phyloP scores from a whole-genome alignment of 345 rosid species.

The Isatis tinctoria region DNA sequence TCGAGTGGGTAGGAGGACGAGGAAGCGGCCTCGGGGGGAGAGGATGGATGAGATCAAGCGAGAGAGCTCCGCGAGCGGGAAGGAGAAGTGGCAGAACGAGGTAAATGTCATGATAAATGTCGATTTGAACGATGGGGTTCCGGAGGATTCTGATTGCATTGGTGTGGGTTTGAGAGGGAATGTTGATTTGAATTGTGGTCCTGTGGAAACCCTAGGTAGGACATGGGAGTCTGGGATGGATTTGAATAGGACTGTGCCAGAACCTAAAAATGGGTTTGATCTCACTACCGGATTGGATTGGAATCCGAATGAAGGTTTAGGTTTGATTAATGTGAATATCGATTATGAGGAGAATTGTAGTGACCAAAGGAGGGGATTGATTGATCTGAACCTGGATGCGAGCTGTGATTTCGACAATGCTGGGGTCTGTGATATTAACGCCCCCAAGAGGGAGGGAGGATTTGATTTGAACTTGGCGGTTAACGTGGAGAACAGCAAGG shows the following conservation, averaged over 20 bases:
- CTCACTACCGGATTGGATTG: slow-evolving; percentile 66
- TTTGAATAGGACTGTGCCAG: slow-evolving; percentile 33
- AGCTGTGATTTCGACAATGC: slow-evolving; percentile 47
- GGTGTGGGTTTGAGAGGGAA: slow-evolving; percentile 37
- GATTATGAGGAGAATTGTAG: slow-evolving; percentile 19
- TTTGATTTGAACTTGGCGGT: slow-evolving; percentile 83
- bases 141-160: slow-evolving; percentile 28
- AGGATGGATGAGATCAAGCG: slow-evolving; percentile 23
- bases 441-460: slow-evolving; percentile 42
- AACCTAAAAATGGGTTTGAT: slow-evolving; percentile 42
- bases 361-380: slow-evolving; percentile 39
- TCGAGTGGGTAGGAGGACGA: slow-evolving; percentile 40
- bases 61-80: slow-evolving; percentile 11
- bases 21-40: slow-evolving; percentile 49
- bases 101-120: slow-evolving; percentile 33
- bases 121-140: slow-evolving; percentile 43
- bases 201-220: slow-evolving; percentile 32
- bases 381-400: slow-evolving; percentile 80
- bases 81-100: slow-evolving; percentile 24
- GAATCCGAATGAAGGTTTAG: slow-evolving; percentile 48
- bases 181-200: slow-evolving; percentile 35
- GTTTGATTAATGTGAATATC: slow-evolving; percentile 25
- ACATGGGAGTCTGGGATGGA: slow-evolving; percentile 23
- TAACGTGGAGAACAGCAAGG: slow-evolving; percentile 41
- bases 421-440: slow-evolving; percentile 20